phyloP scores from a whole-genome alignment of 495 filamentous ascomycete genomes.

The Neurospora hispaniola region DNA sequence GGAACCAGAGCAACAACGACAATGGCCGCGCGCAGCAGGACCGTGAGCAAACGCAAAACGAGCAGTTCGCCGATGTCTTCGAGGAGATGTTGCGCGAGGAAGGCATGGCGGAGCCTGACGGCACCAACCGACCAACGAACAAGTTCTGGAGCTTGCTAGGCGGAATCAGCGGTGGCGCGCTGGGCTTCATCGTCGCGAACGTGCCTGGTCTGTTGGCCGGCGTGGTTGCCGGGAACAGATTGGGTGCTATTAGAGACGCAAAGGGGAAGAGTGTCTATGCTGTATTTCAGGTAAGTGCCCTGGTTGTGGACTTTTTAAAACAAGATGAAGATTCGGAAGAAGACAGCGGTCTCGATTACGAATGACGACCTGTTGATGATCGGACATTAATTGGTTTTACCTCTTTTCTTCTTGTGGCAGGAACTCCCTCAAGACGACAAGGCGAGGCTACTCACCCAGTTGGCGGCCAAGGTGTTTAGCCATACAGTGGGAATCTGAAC shows the following conservation, averaged over 20 bases:
- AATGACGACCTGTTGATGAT: background rate
- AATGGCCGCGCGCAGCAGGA: conserved; percentile 8
- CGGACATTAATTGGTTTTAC: background rate
- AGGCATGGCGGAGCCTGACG: conserved; percentile 57
- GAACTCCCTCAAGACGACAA: conserved; percentile 75
- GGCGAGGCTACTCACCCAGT: conserved; percentile 61
- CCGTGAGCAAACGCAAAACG: conserved; percentile 41
- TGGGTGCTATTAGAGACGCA: conserved; percentile 80
- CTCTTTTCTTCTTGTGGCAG: conserved; percentile 7
- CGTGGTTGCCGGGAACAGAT: conserved; percentile 80
- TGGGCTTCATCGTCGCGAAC: conserved; percentile 93
- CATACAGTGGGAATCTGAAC: conserved; percentile 37
- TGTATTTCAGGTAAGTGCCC: conserved; percentile 53
- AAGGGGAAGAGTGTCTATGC: conserved; percentile 92
- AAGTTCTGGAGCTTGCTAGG: conserved; percentile 84
- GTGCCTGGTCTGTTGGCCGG: conserved; percentile 82
- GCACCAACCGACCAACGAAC: conserved; percentile 44
- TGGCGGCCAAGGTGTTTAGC: conserved; percentile 63
- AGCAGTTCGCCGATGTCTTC: conserved; percentile 84
- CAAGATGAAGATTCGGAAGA: background rate
- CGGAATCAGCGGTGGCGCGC: conserved; percentile 73
- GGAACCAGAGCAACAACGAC: conserved; percentile 8
- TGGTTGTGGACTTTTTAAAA: conserved; percentile 2
- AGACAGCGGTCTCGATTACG: background rate
- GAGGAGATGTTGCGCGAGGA: conserved; percentile 98